phyloP scores from a whole-genome alignment of 345 rosid genomes.

The Cardamine occulta region DNA sequence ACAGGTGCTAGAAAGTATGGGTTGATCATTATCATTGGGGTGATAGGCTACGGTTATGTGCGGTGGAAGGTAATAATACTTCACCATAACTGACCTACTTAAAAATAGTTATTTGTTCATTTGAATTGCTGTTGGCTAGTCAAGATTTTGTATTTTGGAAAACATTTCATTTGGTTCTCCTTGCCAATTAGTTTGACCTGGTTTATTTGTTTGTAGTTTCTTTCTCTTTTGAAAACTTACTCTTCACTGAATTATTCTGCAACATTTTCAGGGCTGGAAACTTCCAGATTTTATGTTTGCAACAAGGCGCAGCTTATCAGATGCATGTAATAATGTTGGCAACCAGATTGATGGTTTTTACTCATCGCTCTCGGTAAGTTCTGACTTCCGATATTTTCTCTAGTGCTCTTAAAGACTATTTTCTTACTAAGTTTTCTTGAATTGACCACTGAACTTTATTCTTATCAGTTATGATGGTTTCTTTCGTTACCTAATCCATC shows the following conservation, averaged over 20 bases:
- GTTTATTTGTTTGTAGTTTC: neutral
- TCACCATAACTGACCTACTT: constrained; percentile 13
- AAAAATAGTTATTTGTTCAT: constrained; percentile 1
- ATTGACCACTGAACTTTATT: neutral
- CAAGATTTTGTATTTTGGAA: neutral
- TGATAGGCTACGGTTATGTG: constrained; percentile 40
- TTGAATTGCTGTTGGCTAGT: constrained; percentile 17
- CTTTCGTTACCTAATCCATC: neutral
- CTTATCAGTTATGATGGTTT: constrained; percentile 12
- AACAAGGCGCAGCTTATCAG: constrained; percentile 85
- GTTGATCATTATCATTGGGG: constrained; percentile 35
- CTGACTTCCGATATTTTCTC: constrained; percentile 7
- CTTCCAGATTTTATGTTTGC: constrained; percentile 98
- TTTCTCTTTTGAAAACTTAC: neutral
- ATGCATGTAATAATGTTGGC: constrained; percentile 76
- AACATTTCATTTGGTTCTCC: constrained; percentile 2
- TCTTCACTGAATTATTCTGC: neutral
- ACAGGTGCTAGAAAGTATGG: constrained; percentile 43
- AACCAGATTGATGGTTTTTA: constrained; percentile 79
- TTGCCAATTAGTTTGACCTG: neutral
- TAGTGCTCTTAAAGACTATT: constrained; percentile 8
- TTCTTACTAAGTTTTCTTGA: neutral
- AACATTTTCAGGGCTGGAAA: constrained; percentile 77
- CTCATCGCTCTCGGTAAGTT: constrained; percentile 68
- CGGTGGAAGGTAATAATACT: constrained; percentile 43